These are phyloP conservation scores for Phylloporus sp. DNA, from an alignment of 768 basidiomycete species.

Conservation along the genomic window DNA sequence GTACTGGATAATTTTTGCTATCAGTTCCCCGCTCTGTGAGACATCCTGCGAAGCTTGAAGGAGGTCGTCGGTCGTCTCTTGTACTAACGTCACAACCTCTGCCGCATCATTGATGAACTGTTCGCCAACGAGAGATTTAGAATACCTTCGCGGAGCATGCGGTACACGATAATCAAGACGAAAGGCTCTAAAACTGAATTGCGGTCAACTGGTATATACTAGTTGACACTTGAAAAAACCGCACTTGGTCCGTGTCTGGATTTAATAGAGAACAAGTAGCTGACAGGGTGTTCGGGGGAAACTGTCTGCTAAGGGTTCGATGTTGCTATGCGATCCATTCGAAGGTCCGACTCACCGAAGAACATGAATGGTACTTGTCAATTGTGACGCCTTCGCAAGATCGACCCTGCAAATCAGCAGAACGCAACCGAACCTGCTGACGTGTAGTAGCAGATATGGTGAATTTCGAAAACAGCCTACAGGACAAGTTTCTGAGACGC, in stretches of 20 bases:
- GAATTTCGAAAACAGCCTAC: conserved; percentile 86
- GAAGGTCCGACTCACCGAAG: conserved; percentile 40
- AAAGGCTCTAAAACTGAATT: conserved; percentile 58
- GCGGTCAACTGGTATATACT: conserved; percentile 4
- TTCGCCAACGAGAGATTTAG: not conserved
- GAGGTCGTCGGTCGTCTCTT: conserved; percentile 43
- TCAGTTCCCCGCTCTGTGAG: conserved; percentile 40
- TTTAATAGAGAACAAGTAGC: conserved; percentile 79
- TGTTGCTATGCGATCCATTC: not conserved
- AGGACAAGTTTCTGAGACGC: conserved; percentile 4
- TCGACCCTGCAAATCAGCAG: conserved; percentile 50
- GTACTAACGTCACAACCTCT: conserved; percentile 70
- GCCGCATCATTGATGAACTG: conserved; percentile 8
- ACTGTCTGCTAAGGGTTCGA: conserved; percentile 52
- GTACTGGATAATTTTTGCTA: conserved; percentile 50
- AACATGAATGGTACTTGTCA: conserved; percentile 42
- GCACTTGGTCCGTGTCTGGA: conserved; percentile 59
- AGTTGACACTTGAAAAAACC: not conserved
- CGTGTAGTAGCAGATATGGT: conserved; percentile 79
- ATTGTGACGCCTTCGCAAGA: conserved; percentile 50
- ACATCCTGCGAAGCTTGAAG: conserved; percentile 35
- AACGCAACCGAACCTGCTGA: conserved; percentile 73
- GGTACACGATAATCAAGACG: conserved; percentile 65
- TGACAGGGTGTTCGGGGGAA: conserved; percentile 68
- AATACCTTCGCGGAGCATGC: conserved; percentile 78